A percentile compares a stretch with the other conserved stretches of the same genome.
Conservation (phyloP, 306 rosid genomes). For the Biancaea sappan region DNA sequence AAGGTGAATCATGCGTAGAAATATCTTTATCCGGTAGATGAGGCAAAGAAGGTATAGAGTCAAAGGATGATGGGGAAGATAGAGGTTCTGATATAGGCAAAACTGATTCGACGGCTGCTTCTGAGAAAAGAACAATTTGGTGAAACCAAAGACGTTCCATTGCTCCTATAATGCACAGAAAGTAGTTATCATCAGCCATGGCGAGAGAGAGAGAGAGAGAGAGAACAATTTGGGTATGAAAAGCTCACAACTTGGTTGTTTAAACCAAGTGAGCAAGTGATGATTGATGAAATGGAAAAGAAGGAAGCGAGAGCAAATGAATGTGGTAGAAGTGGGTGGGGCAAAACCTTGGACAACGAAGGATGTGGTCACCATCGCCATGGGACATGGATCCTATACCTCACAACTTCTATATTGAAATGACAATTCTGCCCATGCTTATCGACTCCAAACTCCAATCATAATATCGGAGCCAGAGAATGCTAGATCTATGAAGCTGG, state of each 20-base stretch:
- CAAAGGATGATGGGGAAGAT: slow-evolving; percentile 42
- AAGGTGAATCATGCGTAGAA: slow-evolving; percentile 45
- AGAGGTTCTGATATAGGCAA: slow-evolving; percentile 35
- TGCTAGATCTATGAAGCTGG: slow-evolving; percentile 29
- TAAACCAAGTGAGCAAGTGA: slow-evolving; percentile 24
- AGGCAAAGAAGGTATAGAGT: slow-evolving; percentile 33
- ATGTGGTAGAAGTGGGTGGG: slow-evolving; percentile 41
- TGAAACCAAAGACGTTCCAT: slow-evolving; percentile 87
- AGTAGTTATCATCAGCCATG: slow-evolving; percentile 54
- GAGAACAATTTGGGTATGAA: slow-evolving; percentile 24
- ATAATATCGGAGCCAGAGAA: neutral
- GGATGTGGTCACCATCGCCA: slow-evolving; percentile 46
- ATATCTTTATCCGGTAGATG: slow-evolving; percentile 42
- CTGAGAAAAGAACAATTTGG: slow-evolving; percentile 61
- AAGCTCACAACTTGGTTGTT: slow-evolving; percentile 19
- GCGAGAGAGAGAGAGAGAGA: slow-evolving; percentile 20
- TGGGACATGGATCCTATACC: slow-evolving; percentile 38
- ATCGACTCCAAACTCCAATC: neutral
- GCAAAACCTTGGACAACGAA: slow-evolving; percentile 39
- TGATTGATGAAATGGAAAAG: slow-evolving; percentile 37
- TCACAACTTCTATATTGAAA: slow-evolving; percentile 38
- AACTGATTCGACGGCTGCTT: slow-evolving; percentile 43
- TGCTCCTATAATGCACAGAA: slow-evolving; percentile 48
- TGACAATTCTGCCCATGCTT: slow-evolving; percentile 37
- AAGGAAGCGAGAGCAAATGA: slow-evolving; percentile 43